Evolutionary conservation across 2,329 filamentous ascomycete species (phyloP).

Genomic region (Sporothrix dimorphospora): DNA sequence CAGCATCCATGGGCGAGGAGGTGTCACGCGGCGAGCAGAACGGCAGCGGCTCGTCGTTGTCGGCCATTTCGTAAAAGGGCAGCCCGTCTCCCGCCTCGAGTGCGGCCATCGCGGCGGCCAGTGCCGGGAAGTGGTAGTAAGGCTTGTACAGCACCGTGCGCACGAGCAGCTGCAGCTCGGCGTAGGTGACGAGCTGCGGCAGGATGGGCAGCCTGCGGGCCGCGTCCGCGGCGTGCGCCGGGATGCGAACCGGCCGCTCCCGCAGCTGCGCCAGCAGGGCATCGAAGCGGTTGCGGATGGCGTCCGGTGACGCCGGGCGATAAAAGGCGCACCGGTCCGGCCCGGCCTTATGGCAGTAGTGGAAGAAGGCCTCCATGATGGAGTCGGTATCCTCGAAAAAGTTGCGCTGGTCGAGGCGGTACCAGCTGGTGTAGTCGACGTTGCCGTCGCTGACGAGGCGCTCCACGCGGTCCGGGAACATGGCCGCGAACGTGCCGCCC

Average conservation of each 20-base stretch:
- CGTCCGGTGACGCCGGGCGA: conserved; percentile 39
- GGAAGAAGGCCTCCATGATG: conserved; percentile 56
- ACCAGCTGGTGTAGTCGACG: conserved; percentile 60
- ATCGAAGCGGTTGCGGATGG: conserved; percentile 46
- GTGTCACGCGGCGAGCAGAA: too few species aligned
- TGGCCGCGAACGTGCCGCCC: conserved; percentile 55
- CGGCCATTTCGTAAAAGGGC: too few species aligned
- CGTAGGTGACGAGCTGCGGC: too few species aligned
- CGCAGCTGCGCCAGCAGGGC: conserved; percentile 48
- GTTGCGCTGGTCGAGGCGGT: conserved; percentile 48
- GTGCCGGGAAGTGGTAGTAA: too few species aligned
- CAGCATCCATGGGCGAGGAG: too few species aligned
- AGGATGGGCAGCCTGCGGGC: conserved; percentile 36
- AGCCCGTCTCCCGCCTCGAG: too few species aligned
- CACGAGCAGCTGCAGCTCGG: too few species aligned
- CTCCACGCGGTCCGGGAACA: conserved; percentile 56
- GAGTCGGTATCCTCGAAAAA: conserved; percentile 59
- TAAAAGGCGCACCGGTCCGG: conserved; percentile 52
- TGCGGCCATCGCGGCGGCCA: too few species aligned
- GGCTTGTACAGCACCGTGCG: too few species aligned
- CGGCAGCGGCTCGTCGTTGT: too few species aligned
- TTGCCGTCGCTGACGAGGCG: conserved; percentile 58
- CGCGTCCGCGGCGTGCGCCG: conserved; percentile 33
- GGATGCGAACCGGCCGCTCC: conserved; percentile 43
- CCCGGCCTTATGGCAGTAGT: conserved; percentile 56